Conservation (phyloP, 1,139 yeast species). For the Nakaseomyces nivariensis region DNA sequence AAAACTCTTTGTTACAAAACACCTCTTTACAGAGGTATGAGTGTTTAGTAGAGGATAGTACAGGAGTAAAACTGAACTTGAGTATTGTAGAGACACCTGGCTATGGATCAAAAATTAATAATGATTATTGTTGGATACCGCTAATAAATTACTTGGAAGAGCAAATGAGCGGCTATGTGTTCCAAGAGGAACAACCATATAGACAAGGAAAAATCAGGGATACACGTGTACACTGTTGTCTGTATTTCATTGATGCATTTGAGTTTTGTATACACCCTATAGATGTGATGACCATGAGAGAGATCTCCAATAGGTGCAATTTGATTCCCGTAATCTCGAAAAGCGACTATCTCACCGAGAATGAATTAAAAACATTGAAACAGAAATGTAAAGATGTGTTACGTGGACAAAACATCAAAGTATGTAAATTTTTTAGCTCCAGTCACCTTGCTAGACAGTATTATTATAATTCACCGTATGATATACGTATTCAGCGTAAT, state of each 20-base stretch:
- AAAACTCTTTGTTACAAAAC: conserved; percentile 16
- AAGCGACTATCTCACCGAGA: conserved; percentile 52
- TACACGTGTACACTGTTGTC: conserved; percentile 63
- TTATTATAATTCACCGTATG: conserved; percentile 12
- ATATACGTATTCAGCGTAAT: conserved; percentile 45
- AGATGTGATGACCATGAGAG: conserved; percentile 63
- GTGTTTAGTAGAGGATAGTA: neutral
- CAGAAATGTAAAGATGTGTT: conserved; percentile 36
- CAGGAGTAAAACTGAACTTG: conserved; percentile 36
- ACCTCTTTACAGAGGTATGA: neutral
- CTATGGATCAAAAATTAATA: conserved; percentile 64
- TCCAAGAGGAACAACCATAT: conserved; percentile 65
- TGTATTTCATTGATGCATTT: conserved; percentile 56
- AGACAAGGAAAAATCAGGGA: conserved; percentile 39
- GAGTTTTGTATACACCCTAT: conserved; percentile 31
- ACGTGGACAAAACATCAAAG: conserved; percentile 39
- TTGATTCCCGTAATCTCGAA: conserved; percentile 70
- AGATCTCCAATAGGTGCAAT: conserved; percentile 53
- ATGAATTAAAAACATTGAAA: conserved; percentile 37
- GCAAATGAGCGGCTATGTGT: conserved; percentile 47
- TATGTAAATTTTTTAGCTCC: conserved; percentile 48
- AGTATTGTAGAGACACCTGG: conserved; percentile 66
- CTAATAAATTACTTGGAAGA: conserved; percentile 49
- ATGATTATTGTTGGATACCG: conserved; percentile 49
- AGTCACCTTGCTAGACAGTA: conserved; percentile 29